Conservation (phyloP, 441 rosid genomes). For the Gossypium schwendimanii region DNA sequence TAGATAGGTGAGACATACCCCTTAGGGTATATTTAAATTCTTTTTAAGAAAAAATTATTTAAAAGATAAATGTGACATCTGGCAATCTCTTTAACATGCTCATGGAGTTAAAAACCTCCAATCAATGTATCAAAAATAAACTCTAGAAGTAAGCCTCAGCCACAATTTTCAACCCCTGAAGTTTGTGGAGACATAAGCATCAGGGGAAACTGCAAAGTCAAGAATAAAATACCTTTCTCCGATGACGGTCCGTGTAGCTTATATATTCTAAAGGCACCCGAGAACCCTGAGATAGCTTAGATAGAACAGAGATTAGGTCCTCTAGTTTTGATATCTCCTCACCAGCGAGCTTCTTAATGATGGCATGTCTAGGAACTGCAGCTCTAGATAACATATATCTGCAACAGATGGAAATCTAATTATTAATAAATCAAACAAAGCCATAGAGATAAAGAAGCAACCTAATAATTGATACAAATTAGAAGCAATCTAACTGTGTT, state of each 20-base stretch:
- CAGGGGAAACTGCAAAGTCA: conserved; percentile 10
- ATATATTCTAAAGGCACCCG: conserved; percentile 89
- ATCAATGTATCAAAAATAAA: not conserved
- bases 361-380: conserved; percentile 94
- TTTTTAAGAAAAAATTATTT: not conserved
- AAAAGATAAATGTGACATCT: not conserved
- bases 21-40: not conserved
- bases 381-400: conserved; percentile 94
- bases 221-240: conserved; percentile 58
- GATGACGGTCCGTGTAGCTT: conserved; percentile 79
- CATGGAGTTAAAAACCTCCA: not conserved
- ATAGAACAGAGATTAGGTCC: conserved; percentile 60
- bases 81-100: not conserved
- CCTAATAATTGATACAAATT: not conserved
- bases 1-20: not conserved
- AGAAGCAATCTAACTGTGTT: not conserved
- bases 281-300: conserved; percentile 71
- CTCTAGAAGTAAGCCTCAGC: not conserved
- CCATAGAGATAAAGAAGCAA: conserved; percentile 15
- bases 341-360: conserved; percentile 84
- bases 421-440: conserved; percentile 1
- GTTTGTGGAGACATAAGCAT: not conserved
- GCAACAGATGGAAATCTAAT: conserved; percentile 25
- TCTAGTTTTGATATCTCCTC: conserved; percentile 68
- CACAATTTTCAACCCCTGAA: not conserved